phyloP scores from a whole-genome alignment of 345 rosid genomes.

The Hypericum androsaemum region DNA sequence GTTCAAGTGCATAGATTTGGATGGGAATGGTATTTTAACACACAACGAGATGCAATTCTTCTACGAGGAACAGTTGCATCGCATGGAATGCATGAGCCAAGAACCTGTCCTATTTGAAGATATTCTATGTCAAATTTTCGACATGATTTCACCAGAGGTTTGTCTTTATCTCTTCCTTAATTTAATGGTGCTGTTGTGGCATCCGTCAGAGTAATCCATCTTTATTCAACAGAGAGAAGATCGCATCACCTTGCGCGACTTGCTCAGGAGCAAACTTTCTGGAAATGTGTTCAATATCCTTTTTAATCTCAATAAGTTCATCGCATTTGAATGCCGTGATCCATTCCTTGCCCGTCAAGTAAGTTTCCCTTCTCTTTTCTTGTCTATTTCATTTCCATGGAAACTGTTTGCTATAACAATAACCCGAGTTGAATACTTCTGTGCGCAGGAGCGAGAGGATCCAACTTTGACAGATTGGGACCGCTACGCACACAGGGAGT shows the following conservation, averaged over 20 bases:
- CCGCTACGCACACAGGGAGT: slow-evolving; percentile 3
- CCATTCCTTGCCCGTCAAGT: neutral
- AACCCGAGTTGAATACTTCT: neutral
- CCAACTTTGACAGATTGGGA: slow-evolving; percentile 2
- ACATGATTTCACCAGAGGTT: slow-evolving; percentile 4
- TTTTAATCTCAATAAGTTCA: slow-evolving; percentile 1
- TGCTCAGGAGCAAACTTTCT: slow-evolving; percentile 5
- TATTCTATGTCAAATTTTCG: slow-evolving; percentile 1
- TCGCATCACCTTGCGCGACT: neutral
- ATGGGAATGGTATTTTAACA: neutral
- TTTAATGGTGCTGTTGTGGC: neutral
- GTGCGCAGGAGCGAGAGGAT: neutral
- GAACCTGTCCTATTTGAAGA: slow-evolving; percentile 6
- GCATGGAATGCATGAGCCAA: slow-evolving; percentile 1
- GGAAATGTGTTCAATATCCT: neutral
- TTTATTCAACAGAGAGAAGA: neutral
- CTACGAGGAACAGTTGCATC: slow-evolving; percentile 4
- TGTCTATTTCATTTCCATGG: neutral
- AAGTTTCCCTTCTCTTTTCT: neutral
- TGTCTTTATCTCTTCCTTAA: neutral
- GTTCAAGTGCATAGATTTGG: slow-evolving; percentile 6
- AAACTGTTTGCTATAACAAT: neutral
- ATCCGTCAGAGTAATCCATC: neutral
- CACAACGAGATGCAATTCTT: slow-evolving; percentile 1
- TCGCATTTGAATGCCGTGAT: slow-evolving; percentile 1